These are phyloP conservation scores for Cerrena zonata DNA, from an alignment of 1,284 basidiomycete species.

Conservation along the genomic window DNA sequence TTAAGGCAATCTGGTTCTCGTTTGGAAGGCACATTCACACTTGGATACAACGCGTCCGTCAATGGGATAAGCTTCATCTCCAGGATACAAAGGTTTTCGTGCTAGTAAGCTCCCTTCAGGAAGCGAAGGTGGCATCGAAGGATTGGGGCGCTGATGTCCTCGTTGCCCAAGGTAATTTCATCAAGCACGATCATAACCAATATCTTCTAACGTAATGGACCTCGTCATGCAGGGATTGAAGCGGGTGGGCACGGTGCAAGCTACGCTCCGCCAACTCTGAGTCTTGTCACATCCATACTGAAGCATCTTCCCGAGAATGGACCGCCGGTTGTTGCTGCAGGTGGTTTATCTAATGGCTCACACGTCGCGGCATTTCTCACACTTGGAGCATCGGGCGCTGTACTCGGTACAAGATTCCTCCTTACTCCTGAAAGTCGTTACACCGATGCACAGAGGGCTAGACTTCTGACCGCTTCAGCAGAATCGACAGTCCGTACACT, in stretches of 20 bases:
- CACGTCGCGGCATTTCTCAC: slow-evolving; percentile 62
- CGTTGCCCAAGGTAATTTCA: slow-evolving; percentile 63
- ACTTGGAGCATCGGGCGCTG: slow-evolving; percentile 61
- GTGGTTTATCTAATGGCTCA: slow-evolving; percentile 45
- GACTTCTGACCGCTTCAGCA: slow-evolving; percentile 47
- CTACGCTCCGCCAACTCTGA: slow-evolving; percentile 51
- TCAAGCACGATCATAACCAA: no score
- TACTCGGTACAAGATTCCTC: slow-evolving; percentile 68
- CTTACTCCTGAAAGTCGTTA: slow-evolving; percentile 63
- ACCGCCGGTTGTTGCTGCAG: slow-evolving; percentile 59
- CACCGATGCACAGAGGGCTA: slow-evolving; percentile 47
- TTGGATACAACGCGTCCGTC: slow-evolving; percentile 59
- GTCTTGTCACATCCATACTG: slow-evolving; percentile 53
- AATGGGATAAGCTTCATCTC: slow-evolving; percentile 36
- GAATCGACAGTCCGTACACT: slow-evolving; percentile 52
- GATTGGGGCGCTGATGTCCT: slow-evolving; percentile 66
- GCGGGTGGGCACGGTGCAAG: slow-evolving; percentile 67
- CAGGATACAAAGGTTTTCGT: slow-evolving; percentile 55
- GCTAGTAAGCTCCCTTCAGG: slow-evolving; percentile 52
- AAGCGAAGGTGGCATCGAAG: slow-evolving; percentile 49
- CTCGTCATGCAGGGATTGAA: slow-evolving; percentile 68
- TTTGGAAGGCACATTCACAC: slow-evolving; percentile 54
- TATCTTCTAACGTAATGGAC: no score
- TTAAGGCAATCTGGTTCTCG: slow-evolving; percentile 68
- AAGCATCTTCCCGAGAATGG: slow-evolving; percentile 35